Evolutionary conservation across 1,284 basidiomycete genomes (phyloP).

Genomic region (Ustilago hordei): DNA sequence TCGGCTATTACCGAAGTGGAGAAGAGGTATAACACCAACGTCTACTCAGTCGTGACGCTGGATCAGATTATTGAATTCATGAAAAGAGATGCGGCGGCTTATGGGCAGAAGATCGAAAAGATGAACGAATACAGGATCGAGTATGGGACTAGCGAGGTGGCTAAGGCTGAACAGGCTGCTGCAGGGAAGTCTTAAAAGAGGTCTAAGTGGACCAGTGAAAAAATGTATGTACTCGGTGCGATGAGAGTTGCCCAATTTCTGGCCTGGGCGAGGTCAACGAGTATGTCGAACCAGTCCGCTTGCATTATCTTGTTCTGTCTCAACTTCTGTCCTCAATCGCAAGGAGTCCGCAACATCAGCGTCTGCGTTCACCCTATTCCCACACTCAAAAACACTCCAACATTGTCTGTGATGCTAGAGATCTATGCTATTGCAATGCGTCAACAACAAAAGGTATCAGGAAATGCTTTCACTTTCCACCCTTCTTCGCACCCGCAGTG

Average conservation of each 20-base stretch:
- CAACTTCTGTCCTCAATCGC: too few species aligned
- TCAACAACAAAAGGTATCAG: not conserved
- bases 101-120: conserved; percentile 75
- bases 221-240: not conserved
- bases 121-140: conserved; percentile 85
- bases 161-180: conserved; percentile 26
- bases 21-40: conserved; percentile 76
- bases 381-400: not conserved
- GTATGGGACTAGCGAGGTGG: conserved; percentile 75
- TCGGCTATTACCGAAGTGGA: conserved; percentile 79
- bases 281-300: too few species aligned
- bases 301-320: too few species aligned
- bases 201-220: not conserved
- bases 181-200: conserved; percentile 9
- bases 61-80: conserved; percentile 87
- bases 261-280: too few species aligned
- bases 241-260: too few species aligned
- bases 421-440: conserved; percentile 6
- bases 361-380: too few species aligned
- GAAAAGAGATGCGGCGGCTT: conserved; percentile 74
- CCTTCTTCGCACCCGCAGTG: conserved; percentile 24
- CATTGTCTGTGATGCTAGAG: not conserved
- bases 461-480: not conserved
- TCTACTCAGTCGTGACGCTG: conserved; percentile 83
- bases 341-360: too few species aligned